These are phyloP conservation scores for Microstegium vimineum DNA, from an alignment of 176 grass and related monocot species.

Conservation along the genomic window DNA sequence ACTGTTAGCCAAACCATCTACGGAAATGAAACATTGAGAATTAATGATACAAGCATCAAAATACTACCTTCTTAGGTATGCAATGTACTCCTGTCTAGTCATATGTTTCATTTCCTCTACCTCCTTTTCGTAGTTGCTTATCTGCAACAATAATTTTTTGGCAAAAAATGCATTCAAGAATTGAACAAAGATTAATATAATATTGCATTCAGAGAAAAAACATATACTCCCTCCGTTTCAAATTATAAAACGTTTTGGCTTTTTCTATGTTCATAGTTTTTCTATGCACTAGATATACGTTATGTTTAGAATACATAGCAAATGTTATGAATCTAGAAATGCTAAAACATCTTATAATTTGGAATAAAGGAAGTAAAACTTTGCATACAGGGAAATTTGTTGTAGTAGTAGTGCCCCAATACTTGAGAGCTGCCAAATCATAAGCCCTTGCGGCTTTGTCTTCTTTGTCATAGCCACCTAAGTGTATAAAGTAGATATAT, in stretches of 20 bases:
- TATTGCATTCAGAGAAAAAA: background rate
- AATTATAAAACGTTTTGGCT: no score
- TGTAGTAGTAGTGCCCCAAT: constrained; percentile 65
- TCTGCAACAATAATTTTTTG: constrained; percentile 21
- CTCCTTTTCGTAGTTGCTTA: constrained; percentile 53
- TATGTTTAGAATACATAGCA: no score
- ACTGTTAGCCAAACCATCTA: background rate
- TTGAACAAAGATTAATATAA: background rate
- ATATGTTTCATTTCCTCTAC: constrained; percentile 74
- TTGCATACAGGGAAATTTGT: constrained; percentile 62
- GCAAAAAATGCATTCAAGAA: background rate
- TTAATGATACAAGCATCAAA: background rate
- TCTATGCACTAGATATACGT: no score
- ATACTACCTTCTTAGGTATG: constrained; percentile 52
- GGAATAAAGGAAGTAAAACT: no score
- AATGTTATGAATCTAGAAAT: no score
- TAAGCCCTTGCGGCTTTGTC: constrained; percentile 76
- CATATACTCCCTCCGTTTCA: no score
- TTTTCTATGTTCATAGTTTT: no score
- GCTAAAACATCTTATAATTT: no score
- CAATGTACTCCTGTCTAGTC: constrained; percentile 64
- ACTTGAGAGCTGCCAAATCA: constrained; percentile 77
- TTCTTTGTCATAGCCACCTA: constrained; percentile 73
- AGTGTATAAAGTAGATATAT: background rate
- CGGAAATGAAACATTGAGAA: background rate